These are phyloP conservation scores for Cytospora mali DNA, from an alignment of 2,329 filamentous ascomycete species.

Conservation along the genomic window DNA sequence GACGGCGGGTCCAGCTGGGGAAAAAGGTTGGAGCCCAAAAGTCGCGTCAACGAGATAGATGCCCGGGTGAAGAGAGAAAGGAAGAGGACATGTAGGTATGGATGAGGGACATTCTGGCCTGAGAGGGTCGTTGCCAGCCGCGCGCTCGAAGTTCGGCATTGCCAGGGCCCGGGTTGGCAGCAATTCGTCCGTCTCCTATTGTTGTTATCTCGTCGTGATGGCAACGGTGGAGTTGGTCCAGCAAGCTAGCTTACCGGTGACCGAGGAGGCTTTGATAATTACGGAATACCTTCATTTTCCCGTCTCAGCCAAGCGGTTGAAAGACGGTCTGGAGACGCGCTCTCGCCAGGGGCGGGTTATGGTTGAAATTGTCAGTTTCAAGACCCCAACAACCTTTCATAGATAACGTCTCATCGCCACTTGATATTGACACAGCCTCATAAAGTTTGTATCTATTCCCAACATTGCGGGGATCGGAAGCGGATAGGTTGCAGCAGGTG, in stretches of 20 bases:
- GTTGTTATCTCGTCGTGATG: background rate
- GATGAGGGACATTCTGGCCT: too few species aligned
- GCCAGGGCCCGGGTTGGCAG: background rate
- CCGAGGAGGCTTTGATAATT: background rate
- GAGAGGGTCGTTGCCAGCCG: background rate
- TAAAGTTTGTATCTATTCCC: background rate
- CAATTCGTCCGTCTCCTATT: background rate
- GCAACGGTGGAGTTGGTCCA: background rate
- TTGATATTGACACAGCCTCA: background rate
- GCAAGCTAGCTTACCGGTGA: background rate
- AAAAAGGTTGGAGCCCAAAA: background rate
- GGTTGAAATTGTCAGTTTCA: background rate
- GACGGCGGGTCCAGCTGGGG: background rate
- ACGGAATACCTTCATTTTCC: background rate
- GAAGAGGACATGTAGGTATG: too few species aligned
- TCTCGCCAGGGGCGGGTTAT: too few species aligned
- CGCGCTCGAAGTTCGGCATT: background rate
- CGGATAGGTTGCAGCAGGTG: background rate
- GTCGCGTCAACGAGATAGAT: background rate
- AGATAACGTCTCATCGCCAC: background rate
- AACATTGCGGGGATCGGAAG: background rate
- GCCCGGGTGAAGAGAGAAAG: background rate
- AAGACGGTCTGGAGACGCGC: too few species aligned
- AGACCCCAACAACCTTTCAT: background rate
- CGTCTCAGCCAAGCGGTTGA: background rate